Evolutionary conservation across 2,329 filamentous ascomycete genomes (phyloP), one percentile per base, ranked within the genome.

Genomic region (Talaromyces sp.): DNA sequence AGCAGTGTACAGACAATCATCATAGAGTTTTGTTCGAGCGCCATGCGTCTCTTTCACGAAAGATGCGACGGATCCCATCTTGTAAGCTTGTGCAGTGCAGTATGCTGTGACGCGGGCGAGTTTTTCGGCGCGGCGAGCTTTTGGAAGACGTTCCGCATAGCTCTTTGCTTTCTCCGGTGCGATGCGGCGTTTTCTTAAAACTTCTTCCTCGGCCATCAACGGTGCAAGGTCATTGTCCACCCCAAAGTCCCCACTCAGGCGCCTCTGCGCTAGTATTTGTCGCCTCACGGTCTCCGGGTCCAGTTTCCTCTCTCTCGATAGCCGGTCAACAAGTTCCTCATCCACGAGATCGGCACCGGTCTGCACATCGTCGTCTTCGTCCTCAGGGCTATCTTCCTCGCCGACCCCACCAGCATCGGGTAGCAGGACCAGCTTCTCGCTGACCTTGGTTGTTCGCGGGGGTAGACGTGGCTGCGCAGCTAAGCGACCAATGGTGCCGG

Each of bases 1-100:
- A 43, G 96, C 93, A 22, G 88, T 90, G 70, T 99, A 99, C 20
- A 99, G 79, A 68, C 94, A 99, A 72, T 99, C 94, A 71, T 99
- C 94, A 74, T 99, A 99, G 4, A 97, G 81, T 75, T 99, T 99
- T 13, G 93, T 96, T 74, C 91, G 88, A 1, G 92, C 93, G 29
- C 89, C 87, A 75, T 99, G 94, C 65, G 87, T 88, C 59, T 90
- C 89, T 63, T 89, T 88, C 56, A 97, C 80, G 69, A 99, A 99
- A 30, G 90, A 85, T 13, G 92, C 91, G n/a, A 91, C 91, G 22
- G 87, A 84, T 64, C 89, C 88, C 76, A 96, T 86, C 75, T 93
- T 96, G 76, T 92, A 97, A 7, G 89, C 90, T 72, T 97, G 90
- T 0, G 94, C 93, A 0, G 91, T 97, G 72, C 93, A 97, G 73